Percentiles rank a stretch among this genome's conserved stretches.
These are phyloP conservation scores for Tuber indicum DNA, from an alignment of 495 filamentous ascomycete species.

Conservation along the genomic window DNA sequence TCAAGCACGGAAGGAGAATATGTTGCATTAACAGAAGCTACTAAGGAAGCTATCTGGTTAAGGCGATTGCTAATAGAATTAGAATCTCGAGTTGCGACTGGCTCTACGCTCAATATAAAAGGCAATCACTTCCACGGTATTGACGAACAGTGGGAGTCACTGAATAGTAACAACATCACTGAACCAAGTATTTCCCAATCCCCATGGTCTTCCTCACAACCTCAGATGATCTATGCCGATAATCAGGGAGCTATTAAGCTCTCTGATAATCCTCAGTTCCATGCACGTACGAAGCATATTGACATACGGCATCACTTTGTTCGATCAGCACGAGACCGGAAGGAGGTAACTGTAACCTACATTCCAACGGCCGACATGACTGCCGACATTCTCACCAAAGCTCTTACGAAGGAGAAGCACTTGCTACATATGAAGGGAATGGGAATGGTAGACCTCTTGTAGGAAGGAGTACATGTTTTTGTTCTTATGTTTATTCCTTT, in stretches of 20 bases:
- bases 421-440: background rate
- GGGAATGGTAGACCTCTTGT: too few relatives aligned
- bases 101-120: background rate
- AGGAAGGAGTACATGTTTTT: too few relatives aligned
- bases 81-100: background rate
- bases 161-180: too few relatives aligned
- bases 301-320: background rate
- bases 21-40: slow-evolving; percentile 9
- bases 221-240: background rate
- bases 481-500: too few relatives aligned
- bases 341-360: background rate
- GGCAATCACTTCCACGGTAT: background rate
- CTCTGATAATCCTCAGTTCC: background rate
- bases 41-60: background rate
- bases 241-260: background rate
- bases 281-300: background rate
- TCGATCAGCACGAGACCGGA: background rate
- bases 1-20: slow-evolving; percentile 21
- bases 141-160: background rate
- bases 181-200: too few relatives aligned
- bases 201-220: too few relatives aligned
- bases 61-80: background rate
- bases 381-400: background rate
- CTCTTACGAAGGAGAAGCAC: background rate
- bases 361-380: background rate